Evolutionary conservation across 352 stramenopile genomes (phyloP), one percentile per base, ranked within the genome.

Genomic region (Phytophthora aleatoria): DNA sequence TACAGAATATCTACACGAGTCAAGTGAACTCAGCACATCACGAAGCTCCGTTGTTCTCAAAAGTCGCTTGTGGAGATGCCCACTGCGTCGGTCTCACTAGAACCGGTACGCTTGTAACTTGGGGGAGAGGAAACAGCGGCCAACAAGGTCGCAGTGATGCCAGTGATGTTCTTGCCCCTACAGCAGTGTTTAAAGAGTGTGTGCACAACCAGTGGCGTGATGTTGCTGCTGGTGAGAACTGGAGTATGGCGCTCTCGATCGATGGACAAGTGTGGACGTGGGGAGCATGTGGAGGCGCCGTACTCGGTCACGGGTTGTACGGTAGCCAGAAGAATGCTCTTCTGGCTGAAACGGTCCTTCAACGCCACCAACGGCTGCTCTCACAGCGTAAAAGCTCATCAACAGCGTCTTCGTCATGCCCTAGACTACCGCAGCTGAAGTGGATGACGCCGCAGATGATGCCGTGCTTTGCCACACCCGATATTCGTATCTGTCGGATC

Each of bases 261-360:
- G 54, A 79, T 10, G 92, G 90, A 0, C 57, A 76, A 16, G 76
- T 97, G 35, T 96, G 89, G 73, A 81, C 81, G 1, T 98, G 92
- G 91, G 91, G 91, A 1, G 81, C 73, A 0, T 83, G 68, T 50
- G 83, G 79, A 1, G 70, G 80, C 16, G 74, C 91, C 27, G 87
- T 94, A 1, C 78, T 94, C 11, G 85, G 87, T 8, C 73, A 85
- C 35, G 60, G 63, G 6, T 27, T 70, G 2, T 62, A 65, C 61
- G 59, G 55, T 24, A 63, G 38, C 11, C 44, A 62, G 38, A 71
- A 61, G 27, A 65, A 71, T 43, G 56, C 52, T 3, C 42, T 74
- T 28, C 13, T 76, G 33, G 69, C 73, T 0, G 72, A 90, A 41
- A 71, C 67, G 2, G 70, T 90, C 20, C 49, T 90, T 5, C 74